Base-by-base conservation (phyloP, 805 yeast genomes). In the Yarrowia porcina region DNA sequence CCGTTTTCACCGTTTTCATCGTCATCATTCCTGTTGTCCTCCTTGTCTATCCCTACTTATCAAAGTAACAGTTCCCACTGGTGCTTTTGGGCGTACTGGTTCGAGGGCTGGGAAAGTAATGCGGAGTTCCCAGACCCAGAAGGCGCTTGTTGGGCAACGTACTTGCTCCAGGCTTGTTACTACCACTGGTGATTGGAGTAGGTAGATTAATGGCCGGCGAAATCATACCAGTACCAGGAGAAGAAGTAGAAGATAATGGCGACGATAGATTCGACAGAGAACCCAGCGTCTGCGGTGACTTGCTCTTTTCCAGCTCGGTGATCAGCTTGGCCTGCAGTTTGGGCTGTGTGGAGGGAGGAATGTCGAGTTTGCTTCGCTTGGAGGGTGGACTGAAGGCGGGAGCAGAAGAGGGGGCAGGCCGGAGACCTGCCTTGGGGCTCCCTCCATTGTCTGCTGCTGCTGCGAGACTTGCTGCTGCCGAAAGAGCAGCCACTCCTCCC, bases 151-250 rank as follows among this genome's bases (percentile, higher is more conserved):
- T 56, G 30, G 61, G 49, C 33, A 54, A 10, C 18, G 61, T 28
- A 41, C 47, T 30, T 5, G 49, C 61, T n/a, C 49, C 49, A 7
- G 61, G 61, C 39, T 56, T 56, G 49, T 56, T 56, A 21, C 49
- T 39, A 20, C 61, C 61, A 38, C 49, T 39, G 30, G 61, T 56
- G 39, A 56, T 39, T 1, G 61, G 61, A 2, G 61, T 56, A 12
- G 61, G 61, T 21, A 56, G 61, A 18, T 56, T 56, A 12, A 56
- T 56, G 15, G 49, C 49, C 10, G 61, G 61, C n/a, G 61, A 56
- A 28, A 56, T 56, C 49, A 56, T 41, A 18, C 59, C 59, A 4
- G 33, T 33, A 4, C 61, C 61, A 38, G 61, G 61, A 4, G 61
- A 56, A 15, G 61, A 56, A 4, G 47, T 56, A 10, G 61, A 28